Evolutionary conservation across 208 protist genomes (phyloP).

Genomic region (Trypanosoma vivax): DNA sequence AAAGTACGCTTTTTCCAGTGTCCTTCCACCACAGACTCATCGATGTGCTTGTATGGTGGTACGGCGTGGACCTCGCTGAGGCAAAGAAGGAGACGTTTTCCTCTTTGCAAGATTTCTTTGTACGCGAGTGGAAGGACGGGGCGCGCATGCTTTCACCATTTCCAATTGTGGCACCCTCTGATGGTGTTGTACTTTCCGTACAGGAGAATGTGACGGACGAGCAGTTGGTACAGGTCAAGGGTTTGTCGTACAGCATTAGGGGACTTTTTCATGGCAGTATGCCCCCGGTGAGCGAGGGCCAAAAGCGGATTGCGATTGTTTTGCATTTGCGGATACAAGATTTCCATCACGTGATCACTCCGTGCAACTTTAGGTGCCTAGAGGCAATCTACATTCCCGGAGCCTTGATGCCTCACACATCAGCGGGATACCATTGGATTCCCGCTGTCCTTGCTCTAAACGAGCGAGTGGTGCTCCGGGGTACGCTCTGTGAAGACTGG

Average conservation of each 20-base stretch:
- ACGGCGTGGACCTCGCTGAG: conserved; percentile 44
- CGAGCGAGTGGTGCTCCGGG: conserved; percentile 71
- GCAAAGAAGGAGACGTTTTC: conserved; percentile 25
- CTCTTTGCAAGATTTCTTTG: conserved; percentile 79
- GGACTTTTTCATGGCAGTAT: conserved; percentile 42
- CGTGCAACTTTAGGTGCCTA: conserved; percentile 34
- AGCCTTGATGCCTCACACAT: conserved; percentile 52
- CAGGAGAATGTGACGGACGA: conserved; percentile 31
- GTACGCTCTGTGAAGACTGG: conserved; percentile 14
- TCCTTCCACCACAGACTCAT: conserved; percentile 44
- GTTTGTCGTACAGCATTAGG: conserved; percentile 52
- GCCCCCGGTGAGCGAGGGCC: conserved; percentile 19
- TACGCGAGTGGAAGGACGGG: conserved; percentile 41
- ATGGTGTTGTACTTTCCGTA: conserved; percentile 60
- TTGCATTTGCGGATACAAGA: conserved; percentile 66
- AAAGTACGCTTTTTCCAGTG: conserved; percentile 27
- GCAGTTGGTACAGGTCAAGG: conserved; percentile 78
- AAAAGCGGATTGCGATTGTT: conserved; percentile 53
- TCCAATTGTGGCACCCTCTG: conserved; percentile 51
- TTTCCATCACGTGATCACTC: conserved; percentile 78
- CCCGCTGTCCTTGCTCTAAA: conserved; percentile 64
- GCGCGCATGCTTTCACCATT: conserved; percentile 32
- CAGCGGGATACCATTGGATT: conserved; percentile 73
- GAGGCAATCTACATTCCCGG: conserved; percentile 77
- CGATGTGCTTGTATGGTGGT: conserved; percentile 39